phyloP scores from a whole-genome alignment of 2,329 filamentous ascomycete species.

The Paracamarosporium sp. region DNA sequence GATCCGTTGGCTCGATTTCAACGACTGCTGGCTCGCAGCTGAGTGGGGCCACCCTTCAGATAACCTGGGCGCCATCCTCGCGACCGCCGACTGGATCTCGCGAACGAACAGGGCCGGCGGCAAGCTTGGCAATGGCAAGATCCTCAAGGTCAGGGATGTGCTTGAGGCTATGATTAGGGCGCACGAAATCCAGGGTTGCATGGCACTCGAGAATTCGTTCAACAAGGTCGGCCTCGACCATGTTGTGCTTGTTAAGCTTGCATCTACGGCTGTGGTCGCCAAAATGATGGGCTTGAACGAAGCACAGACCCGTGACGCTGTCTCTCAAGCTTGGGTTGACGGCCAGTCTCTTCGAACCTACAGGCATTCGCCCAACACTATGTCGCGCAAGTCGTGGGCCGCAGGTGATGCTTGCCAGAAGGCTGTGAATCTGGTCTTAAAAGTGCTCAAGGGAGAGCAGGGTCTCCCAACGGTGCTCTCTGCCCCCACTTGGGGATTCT shows the following conservation, averaged over 20 bases:
- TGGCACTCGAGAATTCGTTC: slow-evolving; percentile 97
- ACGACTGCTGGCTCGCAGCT: slow-evolving; percentile 98
- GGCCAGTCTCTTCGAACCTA: slow-evolving; percentile 96
- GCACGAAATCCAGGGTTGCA: slow-evolving; percentile 97
- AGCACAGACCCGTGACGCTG: slow-evolving; percentile 90
- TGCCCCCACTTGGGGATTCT: slow-evolving; percentile 95
- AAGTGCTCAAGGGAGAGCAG: slow-evolving; percentile 89
- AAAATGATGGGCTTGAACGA: slow-evolving; percentile 92
- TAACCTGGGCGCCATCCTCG: slow-evolving; percentile 95
- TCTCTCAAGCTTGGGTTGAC: slow-evolving; percentile 97
- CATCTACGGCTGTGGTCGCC: slow-evolving; percentile 89
- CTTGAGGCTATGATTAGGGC: slow-evolving; percentile 99
- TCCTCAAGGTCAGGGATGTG: slow-evolving; percentile 87
- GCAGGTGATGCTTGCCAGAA: slow-evolving; percentile 97
- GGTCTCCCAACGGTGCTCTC: slow-evolving; percentile 92
- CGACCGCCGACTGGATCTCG: slow-evolving; percentile 96
- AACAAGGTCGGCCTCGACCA: slow-evolving; percentile 99
- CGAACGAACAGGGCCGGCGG: slow-evolving; percentile 90
- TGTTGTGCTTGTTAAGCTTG: slow-evolving; percentile 97
- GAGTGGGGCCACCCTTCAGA: slow-evolving; percentile 99
- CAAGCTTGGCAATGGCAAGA: slow-evolving; percentile 73
- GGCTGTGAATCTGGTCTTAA: slow-evolving; percentile 88
- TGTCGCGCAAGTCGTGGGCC: slow-evolving; percentile 99
- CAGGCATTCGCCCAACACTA: slow-evolving; percentile 97
- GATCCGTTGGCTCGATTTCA: slow-evolving; percentile 99